Evolutionary conservation across 225 moss, liverwort and hornwort species (phyloP), one percentile per base, ranked within the genome.

Genomic region (Polytrichum commune): DNA sequence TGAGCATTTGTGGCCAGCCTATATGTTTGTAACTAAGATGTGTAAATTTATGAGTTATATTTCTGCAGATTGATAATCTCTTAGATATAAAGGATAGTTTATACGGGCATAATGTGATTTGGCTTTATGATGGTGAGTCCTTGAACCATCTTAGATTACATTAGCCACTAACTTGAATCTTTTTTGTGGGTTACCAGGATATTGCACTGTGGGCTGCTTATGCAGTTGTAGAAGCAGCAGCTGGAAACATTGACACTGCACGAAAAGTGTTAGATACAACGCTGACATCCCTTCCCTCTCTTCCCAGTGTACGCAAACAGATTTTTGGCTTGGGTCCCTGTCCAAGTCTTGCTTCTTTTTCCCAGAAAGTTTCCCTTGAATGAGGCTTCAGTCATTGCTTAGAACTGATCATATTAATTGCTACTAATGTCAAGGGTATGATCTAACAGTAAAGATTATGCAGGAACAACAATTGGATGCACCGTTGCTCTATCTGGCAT

Each of bases 191-290:
- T 19, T 67, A 76, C 55, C 84, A 92, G 85, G 95, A 98, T 78
- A 75, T 95, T 67, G 76, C 86, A 24, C 75, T 93, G 77, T 95
- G 94, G 98, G 84, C 85, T 84, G 93, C 92, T 62, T 98, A 95
- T 82, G 98, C 90, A 67, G 80, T 83, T 73, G 77, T 91, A 33
- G 98, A 98, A 73, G 95, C 88, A 70, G 92, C 88, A 33, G 86
- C 91, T 79, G 98, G 95, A 68, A 84, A 90, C 76, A 86, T 95
- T 19, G 73, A 89, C 24, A 77, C 80, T 33, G 92, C 98, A 57
- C 91, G 98, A 73, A 95, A 84, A 76, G 91, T 98, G 63, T 95
- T 98, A 77, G 98, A 98, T 79, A 89, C 98, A 55, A 79, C 95
- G 62, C 87, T 98, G 72, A 78, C 88, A 60, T 93, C 93, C 8